Evolutionary conservation across 192 early-diverging fungal species (phyloP).

Genomic region (Chytriomyces sp.): DNA sequence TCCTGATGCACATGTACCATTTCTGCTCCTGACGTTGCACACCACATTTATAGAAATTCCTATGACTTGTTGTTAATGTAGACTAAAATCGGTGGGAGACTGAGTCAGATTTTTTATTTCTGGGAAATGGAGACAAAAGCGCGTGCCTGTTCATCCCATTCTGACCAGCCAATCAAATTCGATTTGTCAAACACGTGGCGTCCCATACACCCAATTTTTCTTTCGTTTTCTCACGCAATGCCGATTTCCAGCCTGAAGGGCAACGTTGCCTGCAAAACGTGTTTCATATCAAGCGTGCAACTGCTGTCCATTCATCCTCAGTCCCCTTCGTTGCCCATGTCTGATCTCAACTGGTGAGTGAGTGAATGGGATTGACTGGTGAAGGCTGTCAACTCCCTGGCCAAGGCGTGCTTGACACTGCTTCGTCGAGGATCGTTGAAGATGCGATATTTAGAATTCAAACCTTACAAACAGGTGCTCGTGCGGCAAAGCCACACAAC

Average conservation of each 20-base stretch:
- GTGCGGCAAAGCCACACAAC: constrained; percentile 13
- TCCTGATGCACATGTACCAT: no score
- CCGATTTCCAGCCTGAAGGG: neutral
- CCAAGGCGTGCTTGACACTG: neutral
- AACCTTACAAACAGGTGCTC: neutral
- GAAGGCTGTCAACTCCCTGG: neutral
- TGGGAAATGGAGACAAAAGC: no score
- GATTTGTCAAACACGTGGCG: no score
- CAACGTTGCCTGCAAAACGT: neutral
- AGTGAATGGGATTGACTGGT: neutral
- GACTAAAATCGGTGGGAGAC: no score
- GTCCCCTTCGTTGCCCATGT: neutral
- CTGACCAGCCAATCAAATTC: no score
- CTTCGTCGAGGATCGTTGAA: neutral
- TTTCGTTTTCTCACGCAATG: neutral
- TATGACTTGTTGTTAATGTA: no score
- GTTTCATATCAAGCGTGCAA: neutral
- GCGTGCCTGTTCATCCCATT: neutral
- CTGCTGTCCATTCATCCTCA: neutral
- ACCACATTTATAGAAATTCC: no score
- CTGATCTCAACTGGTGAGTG: neutral
- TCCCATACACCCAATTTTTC: neutral
- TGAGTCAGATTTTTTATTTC: no score
- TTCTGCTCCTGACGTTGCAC: no score
- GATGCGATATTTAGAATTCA: neutral